These are phyloP conservation scores for Pseudocercospora macadamiae DNA, from an alignment of 2,329 filamentous ascomycete genomes.

Conservation along the genomic window DNA sequence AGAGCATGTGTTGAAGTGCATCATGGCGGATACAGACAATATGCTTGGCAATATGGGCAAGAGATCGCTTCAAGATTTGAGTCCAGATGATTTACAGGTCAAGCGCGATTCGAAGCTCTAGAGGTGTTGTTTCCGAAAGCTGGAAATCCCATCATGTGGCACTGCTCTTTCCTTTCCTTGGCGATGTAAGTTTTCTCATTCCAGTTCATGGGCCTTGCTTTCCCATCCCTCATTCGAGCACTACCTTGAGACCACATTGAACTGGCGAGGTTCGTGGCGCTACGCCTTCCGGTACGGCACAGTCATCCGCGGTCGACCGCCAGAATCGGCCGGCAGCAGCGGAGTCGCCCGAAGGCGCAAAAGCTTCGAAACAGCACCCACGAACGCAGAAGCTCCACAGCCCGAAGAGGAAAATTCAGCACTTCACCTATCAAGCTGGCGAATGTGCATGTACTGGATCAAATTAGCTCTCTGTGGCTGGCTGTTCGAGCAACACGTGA, in stretches of 20 bases:
- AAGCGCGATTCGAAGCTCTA: slow-evolving; percentile 25
- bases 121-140: slow-evolving; percentile 24
- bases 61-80: slow-evolving; percentile 24
- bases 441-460: slow-evolving; percentile 4
- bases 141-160: too few species aligned
- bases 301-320: too few species aligned
- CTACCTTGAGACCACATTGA: too few species aligned
- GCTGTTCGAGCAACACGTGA: background rate
- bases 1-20: slow-evolving; percentile 38
- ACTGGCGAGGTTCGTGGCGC: too few species aligned
- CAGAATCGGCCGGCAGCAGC: too few species aligned
- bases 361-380: too few species aligned
- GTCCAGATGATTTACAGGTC: slow-evolving; percentile 26
- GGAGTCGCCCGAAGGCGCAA: too few species aligned
- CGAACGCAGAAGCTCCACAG: background rate
- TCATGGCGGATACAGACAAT: slow-evolving; percentile 30
- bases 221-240: too few species aligned
- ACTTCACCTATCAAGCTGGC: background rate
- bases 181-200: too few species aligned
- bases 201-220: too few species aligned
- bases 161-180: too few species aligned
- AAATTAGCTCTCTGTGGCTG: background rate
- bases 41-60: slow-evolving; percentile 28
- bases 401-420: background rate
- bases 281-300: too few species aligned